Evolutionary conservation across 257 asterid species (phyloP).

Genomic region (Thymus mandschuricus): DNA sequence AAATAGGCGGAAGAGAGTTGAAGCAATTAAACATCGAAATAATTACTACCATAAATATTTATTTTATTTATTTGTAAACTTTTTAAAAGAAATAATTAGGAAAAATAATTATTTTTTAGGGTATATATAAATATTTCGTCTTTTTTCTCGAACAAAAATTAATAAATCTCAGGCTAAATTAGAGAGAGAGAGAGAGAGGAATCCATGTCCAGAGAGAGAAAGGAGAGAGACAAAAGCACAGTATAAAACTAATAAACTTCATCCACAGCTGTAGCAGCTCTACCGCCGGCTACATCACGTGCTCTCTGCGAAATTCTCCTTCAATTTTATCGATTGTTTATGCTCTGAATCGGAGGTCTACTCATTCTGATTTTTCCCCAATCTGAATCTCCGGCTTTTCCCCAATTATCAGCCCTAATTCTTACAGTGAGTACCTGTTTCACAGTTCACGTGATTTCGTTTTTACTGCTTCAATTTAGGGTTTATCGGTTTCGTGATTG

Average conservation of each 20-base stretch:
- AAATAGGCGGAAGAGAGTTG: too few species aligned
- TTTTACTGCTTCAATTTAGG: neutral
- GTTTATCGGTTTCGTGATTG: conserved; percentile 14
- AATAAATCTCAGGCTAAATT: neutral
- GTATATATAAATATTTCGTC: neutral
- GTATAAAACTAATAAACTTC: neutral
- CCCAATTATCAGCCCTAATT: conserved; percentile 23
- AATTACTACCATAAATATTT: too few species aligned
- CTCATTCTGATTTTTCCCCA: conserved; percentile 15
- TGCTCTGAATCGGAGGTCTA: conserved; percentile 9
- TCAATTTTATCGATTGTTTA: conserved; percentile 14
- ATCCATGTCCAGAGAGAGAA: neutral
- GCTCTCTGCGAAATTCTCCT: conserved; percentile 22
- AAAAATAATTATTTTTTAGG: too few species aligned
- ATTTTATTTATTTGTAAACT: too few species aligned
- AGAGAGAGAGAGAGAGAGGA: neutral
- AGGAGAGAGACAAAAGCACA: neutral
- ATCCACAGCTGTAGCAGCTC: conserved; percentile 26
- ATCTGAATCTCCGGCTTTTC: conserved; percentile 22
- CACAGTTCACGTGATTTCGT: neutral
- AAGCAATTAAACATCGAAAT: too few species aligned
- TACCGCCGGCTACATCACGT: conserved; percentile 36
- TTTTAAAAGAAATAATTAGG: too few species aligned
- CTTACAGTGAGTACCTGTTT: conserved; percentile 20
- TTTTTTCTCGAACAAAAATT: too few species aligned